Evolutionary conservation across 164 flowering plant species (phyloP).

Genomic region (Cinnamomum micranthum): DNA sequence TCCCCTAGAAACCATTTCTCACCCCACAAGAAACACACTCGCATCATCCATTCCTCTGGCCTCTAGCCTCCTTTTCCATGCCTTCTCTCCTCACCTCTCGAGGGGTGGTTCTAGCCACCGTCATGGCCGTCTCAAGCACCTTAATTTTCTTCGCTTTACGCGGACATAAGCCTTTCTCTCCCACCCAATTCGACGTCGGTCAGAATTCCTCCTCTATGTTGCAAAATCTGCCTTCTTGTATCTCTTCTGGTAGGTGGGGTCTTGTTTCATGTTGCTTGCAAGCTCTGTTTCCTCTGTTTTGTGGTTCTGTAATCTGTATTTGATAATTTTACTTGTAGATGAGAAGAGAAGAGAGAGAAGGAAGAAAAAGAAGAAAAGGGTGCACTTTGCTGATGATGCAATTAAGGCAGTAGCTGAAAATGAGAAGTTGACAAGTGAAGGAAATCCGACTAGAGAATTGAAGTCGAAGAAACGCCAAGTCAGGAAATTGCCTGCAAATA

Average conservation of each 20-base stretch:
- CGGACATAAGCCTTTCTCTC: constrained; percentile 37
- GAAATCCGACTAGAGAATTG: background rate
- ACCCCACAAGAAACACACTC: background rate
- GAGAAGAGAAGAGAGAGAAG: constrained; percentile 25
- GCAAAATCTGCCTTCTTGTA: constrained; percentile 41
- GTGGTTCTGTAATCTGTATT: background rate
- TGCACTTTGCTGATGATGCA: constrained; percentile 72
- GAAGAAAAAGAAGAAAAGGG: constrained; percentile 56
- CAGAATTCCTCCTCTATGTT: constrained; percentile 11
- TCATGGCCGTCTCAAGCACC: constrained; percentile 73
- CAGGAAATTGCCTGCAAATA: constrained; percentile 48
- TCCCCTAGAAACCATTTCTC: background rate
- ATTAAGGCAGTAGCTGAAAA: constrained; percentile 55
- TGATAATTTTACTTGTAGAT: constrained; percentile 6
- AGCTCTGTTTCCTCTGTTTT: background rate
- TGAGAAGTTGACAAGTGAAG: constrained; percentile 36
- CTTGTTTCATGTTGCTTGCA: background rate
- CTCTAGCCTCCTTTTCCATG: constrained; percentile 24
- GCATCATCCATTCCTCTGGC: background rate
- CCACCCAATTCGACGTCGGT: constrained; percentile 6
- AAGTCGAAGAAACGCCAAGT: background rate
- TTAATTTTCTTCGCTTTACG: constrained; percentile 52
- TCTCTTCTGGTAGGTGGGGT: constrained; percentile 48
- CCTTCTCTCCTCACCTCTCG: constrained; percentile 53
- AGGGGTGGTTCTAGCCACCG: constrained; percentile 56